These are phyloP conservation scores for Podospora pseudoanserina DNA, from an alignment of 495 filamentous ascomycete genomes.

Conservation along the genomic window DNA sequence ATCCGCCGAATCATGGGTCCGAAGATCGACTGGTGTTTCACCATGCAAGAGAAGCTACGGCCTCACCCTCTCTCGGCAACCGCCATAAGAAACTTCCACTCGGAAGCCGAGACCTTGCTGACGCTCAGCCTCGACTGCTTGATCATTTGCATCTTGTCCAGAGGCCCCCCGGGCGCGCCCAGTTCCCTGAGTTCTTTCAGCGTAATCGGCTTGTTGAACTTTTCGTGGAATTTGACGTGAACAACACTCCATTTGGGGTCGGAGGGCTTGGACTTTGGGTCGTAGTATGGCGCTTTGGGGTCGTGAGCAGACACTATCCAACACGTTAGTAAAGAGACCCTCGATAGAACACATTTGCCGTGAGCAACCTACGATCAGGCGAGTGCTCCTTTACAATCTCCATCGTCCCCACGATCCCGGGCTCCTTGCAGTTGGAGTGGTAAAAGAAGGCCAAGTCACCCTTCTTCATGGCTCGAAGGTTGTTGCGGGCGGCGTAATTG, in stretches of 20 bases:
- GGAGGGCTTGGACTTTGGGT: slow-evolving; percentile 66
- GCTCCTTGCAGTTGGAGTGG: slow-evolving; percentile 89
- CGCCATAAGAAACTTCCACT: slow-evolving; percentile 78
- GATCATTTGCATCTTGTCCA: slow-evolving; percentile 81
- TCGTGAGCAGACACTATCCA: slow-evolving; percentile 73
- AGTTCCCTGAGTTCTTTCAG: slow-evolving; percentile 70
- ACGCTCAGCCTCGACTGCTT: slow-evolving; percentile 81
- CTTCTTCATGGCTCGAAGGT: slow-evolving; percentile 83
- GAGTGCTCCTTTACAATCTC: slow-evolving; percentile 82
- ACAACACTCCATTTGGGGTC: slow-evolving; percentile 87
- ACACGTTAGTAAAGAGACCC: not conserved
- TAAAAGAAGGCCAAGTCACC: slow-evolving; percentile 97
- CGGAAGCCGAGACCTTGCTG: slow-evolving; percentile 62
- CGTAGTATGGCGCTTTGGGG: slow-evolving; percentile 74
- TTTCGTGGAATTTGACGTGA: slow-evolving; percentile 78
- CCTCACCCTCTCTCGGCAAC: slow-evolving; percentile 41
- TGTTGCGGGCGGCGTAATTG: slow-evolving; percentile 66
- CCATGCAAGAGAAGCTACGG: not conserved
- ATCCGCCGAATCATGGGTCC: too few species aligned
- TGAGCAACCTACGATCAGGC: slow-evolving; percentile 59
- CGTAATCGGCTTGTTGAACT: slow-evolving; percentile 68
- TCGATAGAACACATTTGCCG: not conserved
- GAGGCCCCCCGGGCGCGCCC: slow-evolving; percentile 52
- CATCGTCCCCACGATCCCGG: slow-evolving; percentile 90
- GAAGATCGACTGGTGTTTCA: not conserved